Conservation (phyloP, 2,329 filamentous ascomycete species). For the Parastagonospora nodorum region DNA sequence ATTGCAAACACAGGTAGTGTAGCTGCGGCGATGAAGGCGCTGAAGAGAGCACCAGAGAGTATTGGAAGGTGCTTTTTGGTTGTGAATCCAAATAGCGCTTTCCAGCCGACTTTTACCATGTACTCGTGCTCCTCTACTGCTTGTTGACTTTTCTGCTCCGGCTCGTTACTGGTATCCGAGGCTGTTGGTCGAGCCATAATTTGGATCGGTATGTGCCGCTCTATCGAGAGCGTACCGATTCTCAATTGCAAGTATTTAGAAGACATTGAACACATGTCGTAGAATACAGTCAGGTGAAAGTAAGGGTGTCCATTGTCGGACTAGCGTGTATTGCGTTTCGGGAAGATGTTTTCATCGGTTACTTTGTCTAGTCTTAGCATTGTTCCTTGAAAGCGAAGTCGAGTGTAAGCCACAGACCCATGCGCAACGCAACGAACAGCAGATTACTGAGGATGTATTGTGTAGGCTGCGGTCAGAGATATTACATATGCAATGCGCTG, state of each 20-base stretch:
- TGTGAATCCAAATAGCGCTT: conserved; percentile 73
- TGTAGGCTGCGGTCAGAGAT: no score
- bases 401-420: background rate
- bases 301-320: conserved; percentile 18
- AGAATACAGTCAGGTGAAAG: conserved; percentile 12
- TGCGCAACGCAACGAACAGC: no score
- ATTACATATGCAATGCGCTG: no score
- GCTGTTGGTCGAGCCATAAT: conserved; percentile 19
- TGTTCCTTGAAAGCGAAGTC: conserved; percentile 28
- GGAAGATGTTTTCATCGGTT: conserved; percentile 11
- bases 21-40: conserved; percentile 65
- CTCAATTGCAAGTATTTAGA: background rate
- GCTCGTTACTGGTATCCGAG: conserved; percentile 14
- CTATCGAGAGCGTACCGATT: background rate
- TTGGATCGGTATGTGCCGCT: background rate
- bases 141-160: conserved; percentile 14
- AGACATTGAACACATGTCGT: conserved; percentile 1
- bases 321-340: conserved; percentile 14
- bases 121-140: conserved; percentile 27
- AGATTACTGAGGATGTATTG: no score
- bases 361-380: conserved; percentile 40
- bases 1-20: conserved; percentile 70
- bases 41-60: conserved; percentile 60
- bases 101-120: conserved; percentile 49
- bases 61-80: conserved; percentile 62